Percentiles rank a stretch among this genome's conserved stretches.
Conservation (phyloP, 371 early-diverging fungal genomes). For the Dinochytrium kinnereticum region DNA sequence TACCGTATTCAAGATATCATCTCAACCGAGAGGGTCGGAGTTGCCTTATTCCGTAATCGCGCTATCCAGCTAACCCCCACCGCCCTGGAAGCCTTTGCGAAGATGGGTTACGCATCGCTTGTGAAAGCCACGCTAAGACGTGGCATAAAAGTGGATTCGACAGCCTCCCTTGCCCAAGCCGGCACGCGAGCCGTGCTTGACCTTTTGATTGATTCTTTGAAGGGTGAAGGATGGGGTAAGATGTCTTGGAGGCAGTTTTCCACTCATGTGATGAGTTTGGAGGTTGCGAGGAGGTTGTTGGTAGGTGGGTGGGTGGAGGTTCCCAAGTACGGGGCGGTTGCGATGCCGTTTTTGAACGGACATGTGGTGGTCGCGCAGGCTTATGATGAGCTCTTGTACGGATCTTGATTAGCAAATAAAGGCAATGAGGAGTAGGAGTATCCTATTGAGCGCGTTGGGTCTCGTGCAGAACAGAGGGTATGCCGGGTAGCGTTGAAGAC, state of each 20-base stretch:
- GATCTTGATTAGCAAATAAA: not conserved
- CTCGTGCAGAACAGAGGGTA: too few species aligned
- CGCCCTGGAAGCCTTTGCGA: not conserved
- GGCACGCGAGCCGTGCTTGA: not conserved
- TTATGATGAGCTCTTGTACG: conserved; percentile 8
- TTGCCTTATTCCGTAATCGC: not conserved
- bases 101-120: not conserved
- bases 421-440: too few species aligned
- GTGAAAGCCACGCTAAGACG: not conserved
- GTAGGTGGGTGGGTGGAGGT: not conserved
- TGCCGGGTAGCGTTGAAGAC: too few species aligned
- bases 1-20: not conserved
- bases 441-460: too few species aligned
- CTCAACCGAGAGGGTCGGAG: not conserved
- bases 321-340: conserved; percentile 4
- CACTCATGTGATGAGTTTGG: not conserved
- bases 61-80: not conserved
- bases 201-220: not conserved
- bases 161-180: not conserved
- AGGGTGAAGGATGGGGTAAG: not conserved
- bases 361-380: conserved; percentile 6
- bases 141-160: not conserved
- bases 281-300: not conserved
- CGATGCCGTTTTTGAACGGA: conserved; percentile 13
- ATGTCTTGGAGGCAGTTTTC: conserved; percentile 13